Conservation (phyloP, 116 monocot genomes). For the Dioscorea cayenensis region DNA sequence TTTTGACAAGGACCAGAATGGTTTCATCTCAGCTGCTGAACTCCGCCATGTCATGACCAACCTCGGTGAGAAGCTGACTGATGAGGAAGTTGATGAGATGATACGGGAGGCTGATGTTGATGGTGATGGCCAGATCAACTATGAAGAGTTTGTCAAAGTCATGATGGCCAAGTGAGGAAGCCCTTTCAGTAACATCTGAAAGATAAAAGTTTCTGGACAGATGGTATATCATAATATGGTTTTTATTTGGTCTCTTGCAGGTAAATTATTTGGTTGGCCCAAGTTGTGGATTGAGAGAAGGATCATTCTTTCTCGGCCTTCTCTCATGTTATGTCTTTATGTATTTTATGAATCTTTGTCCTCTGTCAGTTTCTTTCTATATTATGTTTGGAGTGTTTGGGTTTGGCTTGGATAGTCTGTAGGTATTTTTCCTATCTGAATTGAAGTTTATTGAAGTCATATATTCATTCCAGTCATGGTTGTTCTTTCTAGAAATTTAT, state of each 20-base stretch:
- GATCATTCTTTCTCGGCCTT: background rate
- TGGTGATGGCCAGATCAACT: constrained; percentile 45
- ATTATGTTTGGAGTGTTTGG: background rate
- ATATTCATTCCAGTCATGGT: background rate
- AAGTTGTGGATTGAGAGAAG: background rate
- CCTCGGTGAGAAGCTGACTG: constrained; percentile 40
- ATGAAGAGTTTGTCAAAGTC: constrained; percentile 40
- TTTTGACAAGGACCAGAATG: constrained; percentile 41
- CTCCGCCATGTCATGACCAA: constrained; percentile 45
- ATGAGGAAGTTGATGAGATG: constrained; percentile 45
- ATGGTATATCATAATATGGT: background rate
- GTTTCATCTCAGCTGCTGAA: constrained; percentile 42
- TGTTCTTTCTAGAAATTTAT: background rate
- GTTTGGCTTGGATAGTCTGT: background rate
- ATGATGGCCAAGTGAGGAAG: constrained; percentile 45
- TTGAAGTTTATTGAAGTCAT: background rate
- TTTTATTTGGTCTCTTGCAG: background rate
- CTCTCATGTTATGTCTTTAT: background rate
- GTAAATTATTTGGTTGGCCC: background rate
- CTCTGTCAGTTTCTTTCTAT: background rate
- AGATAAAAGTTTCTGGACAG: background rate
- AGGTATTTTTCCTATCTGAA: background rate
- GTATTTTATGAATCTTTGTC: background rate
- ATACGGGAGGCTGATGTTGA: constrained; percentile 42
- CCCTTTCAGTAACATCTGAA: background rate